Evolutionary conservation across 805 yeast genomes (phyloP).

Genomic region (Kodamaea nitidulidarum): DNA sequence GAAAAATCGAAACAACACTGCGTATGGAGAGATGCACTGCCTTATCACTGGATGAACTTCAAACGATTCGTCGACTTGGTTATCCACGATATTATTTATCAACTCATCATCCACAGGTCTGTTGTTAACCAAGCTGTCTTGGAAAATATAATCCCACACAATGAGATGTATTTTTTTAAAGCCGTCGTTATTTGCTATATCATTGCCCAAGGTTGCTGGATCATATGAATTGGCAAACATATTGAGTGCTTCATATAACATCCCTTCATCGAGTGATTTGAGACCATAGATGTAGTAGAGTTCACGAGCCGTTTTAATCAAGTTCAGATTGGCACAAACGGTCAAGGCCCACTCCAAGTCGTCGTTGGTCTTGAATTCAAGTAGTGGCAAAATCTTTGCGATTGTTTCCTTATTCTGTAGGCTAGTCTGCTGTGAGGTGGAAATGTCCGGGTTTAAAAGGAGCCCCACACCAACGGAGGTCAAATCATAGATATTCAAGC

Average conservation of each 20-base stretch:
- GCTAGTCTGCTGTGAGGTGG: slow-evolving; percentile 42
- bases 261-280: slow-evolving; percentile 50
- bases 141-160: slow-evolving; percentile 60
- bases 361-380: slow-evolving; percentile 60
- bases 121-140: slow-evolving; percentile 51
- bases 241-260: slow-evolving; percentile 57
- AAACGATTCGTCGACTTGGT: slow-evolving; percentile 29
- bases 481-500: slow-evolving; percentile 47
- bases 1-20: slow-evolving; percentile 52
- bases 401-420: slow-evolving; percentile 35
- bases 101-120: slow-evolving; percentile 54
- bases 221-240: slow-evolving; percentile 65
- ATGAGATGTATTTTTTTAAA: slow-evolving; percentile 46
- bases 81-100: slow-evolving; percentile 45
- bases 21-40: slow-evolving; percentile 71
- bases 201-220: slow-evolving; percentile 15
- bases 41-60: slow-evolving; percentile 53
- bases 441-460: slow-evolving; percentile 36
- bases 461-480: slow-evolving; percentile 72
- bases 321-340: slow-evolving; percentile 62
- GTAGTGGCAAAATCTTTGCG: slow-evolving; percentile 57
- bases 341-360: slow-evolving; percentile 78
- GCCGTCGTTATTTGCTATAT: slow-evolving; percentile 21
- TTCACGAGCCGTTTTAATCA: slow-evolving; percentile 54
- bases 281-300: slow-evolving; percentile 50